Evolutionary conservation across 2,329 filamentous ascomycete genomes (phyloP).

Genomic region (Cephalotrichum gorgonifer): DNA sequence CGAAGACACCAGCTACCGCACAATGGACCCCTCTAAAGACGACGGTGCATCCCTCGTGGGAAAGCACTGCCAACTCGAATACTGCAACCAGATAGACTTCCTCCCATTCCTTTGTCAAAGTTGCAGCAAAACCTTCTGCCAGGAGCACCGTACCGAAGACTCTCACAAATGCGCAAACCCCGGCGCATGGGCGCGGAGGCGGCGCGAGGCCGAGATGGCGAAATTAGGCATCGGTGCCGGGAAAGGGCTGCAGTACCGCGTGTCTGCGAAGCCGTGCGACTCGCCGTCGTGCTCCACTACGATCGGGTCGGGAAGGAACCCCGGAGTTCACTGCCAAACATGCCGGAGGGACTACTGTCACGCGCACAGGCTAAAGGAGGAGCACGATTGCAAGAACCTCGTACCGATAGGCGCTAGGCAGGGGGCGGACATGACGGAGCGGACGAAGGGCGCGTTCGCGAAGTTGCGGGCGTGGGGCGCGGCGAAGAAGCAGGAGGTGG

Average conservation of each 20-base stretch:
- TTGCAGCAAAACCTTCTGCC: slow-evolving; percentile 76
- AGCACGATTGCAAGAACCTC: slow-evolving; percentile 77
- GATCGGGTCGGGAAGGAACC: slow-evolving; percentile 57
- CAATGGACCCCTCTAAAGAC: slow-evolving; percentile 63
- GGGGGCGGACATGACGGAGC: slow-evolving; percentile 38
- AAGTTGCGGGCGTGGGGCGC: slow-evolving; percentile 72
- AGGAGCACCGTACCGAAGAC: slow-evolving; percentile 83
- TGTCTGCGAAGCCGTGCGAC: slow-evolving; percentile 58
- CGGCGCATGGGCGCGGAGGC: slow-evolving; percentile 52
- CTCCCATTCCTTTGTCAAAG: slow-evolving; percentile 90
- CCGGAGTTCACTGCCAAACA: slow-evolving; percentile 59
- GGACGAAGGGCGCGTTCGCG: slow-evolving; percentile 63
- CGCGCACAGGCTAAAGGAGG: slow-evolving; percentile 65
- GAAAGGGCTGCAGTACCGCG: slow-evolving; percentile 41
- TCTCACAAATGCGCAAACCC: slow-evolving; percentile 58
- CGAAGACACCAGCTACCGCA: slow-evolving; percentile 50
- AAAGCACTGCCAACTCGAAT: slow-evolving; percentile 80
- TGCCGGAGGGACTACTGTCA: slow-evolving; percentile 71
- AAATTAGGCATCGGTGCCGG: slow-evolving; percentile 43
- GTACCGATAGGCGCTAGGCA: slow-evolving; percentile 42
- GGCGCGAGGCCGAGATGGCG: slow-evolving; percentile 42
- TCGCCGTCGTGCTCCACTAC: slow-evolving; percentile 56
- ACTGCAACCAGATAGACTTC: slow-evolving; percentile 93
- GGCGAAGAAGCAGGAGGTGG: slow-evolving; percentile 57
- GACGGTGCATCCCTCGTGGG: slow-evolving; percentile 81